Evolutionary conservation across 768 basidiomycete genomes (phyloP).

Genomic region (Tylopilus intermedius): DNA sequence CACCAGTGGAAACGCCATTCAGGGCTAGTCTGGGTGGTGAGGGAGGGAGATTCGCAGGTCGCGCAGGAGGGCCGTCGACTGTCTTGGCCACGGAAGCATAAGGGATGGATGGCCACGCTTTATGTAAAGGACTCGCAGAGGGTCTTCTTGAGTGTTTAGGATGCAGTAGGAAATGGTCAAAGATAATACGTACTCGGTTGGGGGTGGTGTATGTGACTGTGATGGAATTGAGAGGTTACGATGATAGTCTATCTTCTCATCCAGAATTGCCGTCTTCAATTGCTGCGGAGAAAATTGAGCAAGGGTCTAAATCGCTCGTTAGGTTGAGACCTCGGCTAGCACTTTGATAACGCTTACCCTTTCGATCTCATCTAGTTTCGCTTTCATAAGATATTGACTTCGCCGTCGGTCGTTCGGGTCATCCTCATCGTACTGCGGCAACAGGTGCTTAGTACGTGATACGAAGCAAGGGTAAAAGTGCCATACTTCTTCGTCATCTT

Average conservation of each 20-base stretch:
- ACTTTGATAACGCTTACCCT: slow-evolving; percentile 38
- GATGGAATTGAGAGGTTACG: slow-evolving; percentile 13
- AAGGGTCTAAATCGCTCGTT: slow-evolving; percentile 42
- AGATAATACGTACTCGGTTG: slow-evolving; percentile 20
- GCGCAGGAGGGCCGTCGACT: slow-evolving; percentile 19
- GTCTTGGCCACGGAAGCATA: slow-evolving; percentile 32
- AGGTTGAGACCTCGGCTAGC: slow-evolving; percentile 1
- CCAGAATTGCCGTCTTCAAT: slow-evolving; percentile 21
- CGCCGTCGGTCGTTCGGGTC: slow-evolving; percentile 71
- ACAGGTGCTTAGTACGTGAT: slow-evolving; percentile 14
- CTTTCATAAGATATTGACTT: slow-evolving; percentile 71
- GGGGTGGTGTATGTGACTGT: slow-evolving; percentile 6
- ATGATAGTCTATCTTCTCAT: slow-evolving; percentile 24
- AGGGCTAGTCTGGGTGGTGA: slow-evolving; percentile 61
- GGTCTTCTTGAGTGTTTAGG: slow-evolving; percentile 10
- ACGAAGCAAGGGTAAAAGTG: slow-evolving; percentile 6
- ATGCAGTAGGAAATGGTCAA: slow-evolving; percentile 4
- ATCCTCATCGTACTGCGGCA: slow-evolving; percentile 54
- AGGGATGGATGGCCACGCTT: slow-evolving; percentile 44
- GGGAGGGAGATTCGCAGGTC: slow-evolving; percentile 31
- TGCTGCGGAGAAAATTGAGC: slow-evolving; percentile 61
- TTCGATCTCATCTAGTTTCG: slow-evolving; percentile 77
- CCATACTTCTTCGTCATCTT: slow-evolving; percentile 42
- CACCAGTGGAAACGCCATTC: slow-evolving; percentile 62
- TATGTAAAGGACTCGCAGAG: slow-evolving; percentile 11